phyloP scores from a whole-genome alignment of 805 yeast species.

The Schwanniomyces occidentalis region DNA sequence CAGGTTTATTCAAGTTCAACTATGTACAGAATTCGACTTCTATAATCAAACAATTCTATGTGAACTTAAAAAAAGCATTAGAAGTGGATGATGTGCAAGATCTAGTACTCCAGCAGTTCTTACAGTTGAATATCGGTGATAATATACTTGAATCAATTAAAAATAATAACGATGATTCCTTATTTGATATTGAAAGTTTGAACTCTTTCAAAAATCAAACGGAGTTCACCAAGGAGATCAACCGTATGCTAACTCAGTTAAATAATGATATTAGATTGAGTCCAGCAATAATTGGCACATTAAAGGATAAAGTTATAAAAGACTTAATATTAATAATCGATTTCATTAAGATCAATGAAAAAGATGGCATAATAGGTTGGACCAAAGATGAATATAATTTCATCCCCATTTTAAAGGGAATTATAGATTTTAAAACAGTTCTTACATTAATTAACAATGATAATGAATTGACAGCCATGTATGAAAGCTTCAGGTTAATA shows the following conservation, averaged over 20 bases:
- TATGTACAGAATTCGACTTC: not conserved
- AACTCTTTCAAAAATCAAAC: constrained; percentile 62
- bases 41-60: not conserved
- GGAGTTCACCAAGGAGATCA: too few relatives aligned
- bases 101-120: not conserved
- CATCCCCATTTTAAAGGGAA: constrained; percentile 6
- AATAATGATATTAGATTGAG: too few relatives aligned
- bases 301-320: not conserved
- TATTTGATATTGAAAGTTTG: constrained; percentile 68
- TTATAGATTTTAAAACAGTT: constrained; percentile 4
- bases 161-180: constrained; percentile 24
- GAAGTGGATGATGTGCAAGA: not conserved
- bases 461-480: not conserved
- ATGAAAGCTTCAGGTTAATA: not conserved
- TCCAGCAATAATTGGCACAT: too few relatives aligned
- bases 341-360: constrained; percentile 1
- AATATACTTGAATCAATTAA: not conserved
- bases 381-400: constrained; percentile 10
- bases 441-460: not conserved
- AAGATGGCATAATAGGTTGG: constrained; percentile 18
- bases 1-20: constrained; percentile 23
- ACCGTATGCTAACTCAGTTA: too few relatives aligned
- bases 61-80: not conserved
- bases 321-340: constrained; percentile 4
- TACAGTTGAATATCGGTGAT: not conserved